Percentiles rank a stretch among this genome's conserved stretches.
Conservation (phyloP, 306 rosid genomes). For the Castanea sativa region DNA sequence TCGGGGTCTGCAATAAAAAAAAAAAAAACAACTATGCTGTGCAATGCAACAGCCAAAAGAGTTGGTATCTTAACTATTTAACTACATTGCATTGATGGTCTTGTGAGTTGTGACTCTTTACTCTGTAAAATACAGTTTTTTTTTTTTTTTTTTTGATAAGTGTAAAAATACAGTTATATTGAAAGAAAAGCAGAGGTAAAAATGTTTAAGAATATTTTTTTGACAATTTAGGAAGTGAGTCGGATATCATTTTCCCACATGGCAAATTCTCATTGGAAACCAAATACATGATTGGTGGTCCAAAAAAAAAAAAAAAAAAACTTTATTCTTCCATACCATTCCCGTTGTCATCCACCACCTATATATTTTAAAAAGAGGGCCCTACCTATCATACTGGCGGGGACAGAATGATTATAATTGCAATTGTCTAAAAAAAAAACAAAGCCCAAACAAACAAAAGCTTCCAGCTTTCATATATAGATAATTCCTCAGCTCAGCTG, state of each 20-base stretch:
- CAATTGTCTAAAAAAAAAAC: not conserved
- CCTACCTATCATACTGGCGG: slow-evolving; percentile 24
- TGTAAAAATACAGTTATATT: no score
- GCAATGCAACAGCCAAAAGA: slow-evolving; percentile 4
- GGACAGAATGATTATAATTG: slow-evolving; percentile 31
- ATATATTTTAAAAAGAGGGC: slow-evolving; percentile 28
- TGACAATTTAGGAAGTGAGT: not conserved
- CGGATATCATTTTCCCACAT: slow-evolving; percentile 17
- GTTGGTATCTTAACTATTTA: not conserved
- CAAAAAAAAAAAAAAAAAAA: slow-evolving; percentile 22
- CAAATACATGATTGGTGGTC: slow-evolving; percentile 62
- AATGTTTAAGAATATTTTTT: not conserved
- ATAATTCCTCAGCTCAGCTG: slow-evolving; percentile 40
- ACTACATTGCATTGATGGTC: slow-evolving; percentile 7
- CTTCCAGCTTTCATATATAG: slow-evolving; percentile 50
- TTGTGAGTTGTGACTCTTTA: slow-evolving; percentile 22
- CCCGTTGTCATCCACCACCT: slow-evolving; percentile 73
- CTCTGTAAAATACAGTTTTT: not conserved
- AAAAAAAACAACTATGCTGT: slow-evolving; percentile 27
- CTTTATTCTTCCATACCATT: slow-evolving; percentile 60
- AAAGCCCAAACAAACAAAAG: slow-evolving; percentile 39
- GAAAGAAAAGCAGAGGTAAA: not conserved
- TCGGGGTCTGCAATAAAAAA: slow-evolving; percentile 28
- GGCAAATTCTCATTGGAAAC: slow-evolving; percentile 28
- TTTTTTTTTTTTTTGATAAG: no score